A percentile compares a stretch with the other conserved stretches of the same genome.
Conservation (phyloP, 495 filamentous ascomycete genomes). For the Aspergillus saccharolyticus region DNA sequence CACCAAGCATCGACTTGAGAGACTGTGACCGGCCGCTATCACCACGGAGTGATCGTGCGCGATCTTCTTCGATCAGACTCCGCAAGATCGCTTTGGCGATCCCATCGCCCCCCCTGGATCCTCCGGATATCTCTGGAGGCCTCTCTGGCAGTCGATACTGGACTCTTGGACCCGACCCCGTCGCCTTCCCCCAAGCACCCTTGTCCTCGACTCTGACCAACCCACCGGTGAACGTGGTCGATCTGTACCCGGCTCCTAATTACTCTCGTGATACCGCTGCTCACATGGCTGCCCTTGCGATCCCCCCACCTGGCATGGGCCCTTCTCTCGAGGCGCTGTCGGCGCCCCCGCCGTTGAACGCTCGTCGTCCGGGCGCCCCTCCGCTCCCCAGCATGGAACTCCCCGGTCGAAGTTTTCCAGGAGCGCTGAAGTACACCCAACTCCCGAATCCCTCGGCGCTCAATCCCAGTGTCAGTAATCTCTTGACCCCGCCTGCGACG, state of each 20-base stretch:
- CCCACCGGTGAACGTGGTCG: constrained; percentile 31
- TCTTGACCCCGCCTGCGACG: constrained; percentile 58
- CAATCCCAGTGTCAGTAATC: constrained; percentile 55
- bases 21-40: background rate
- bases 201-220: constrained; percentile 22
- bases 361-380: constrained; percentile 56
- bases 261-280: constrained; percentile 24
- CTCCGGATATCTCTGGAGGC: constrained; percentile 40
- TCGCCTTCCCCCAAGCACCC: constrained; percentile 19
- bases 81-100: constrained; percentile 31
- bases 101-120: constrained; percentile 45
- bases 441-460: constrained; percentile 39
- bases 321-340: constrained; percentile 39
- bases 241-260: constrained; percentile 29
- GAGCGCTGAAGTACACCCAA: constrained; percentile 39
- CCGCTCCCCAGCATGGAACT: constrained; percentile 60
- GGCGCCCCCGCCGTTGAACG: constrained; percentile 44
- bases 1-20: constrained; percentile 1
- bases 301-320: constrained; percentile 44
- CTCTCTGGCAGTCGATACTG: constrained; percentile 41
- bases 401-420: constrained; percentile 45
- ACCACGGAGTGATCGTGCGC: background rate
- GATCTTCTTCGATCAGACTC: constrained; percentile 8
- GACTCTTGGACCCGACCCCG: constrained; percentile 27
- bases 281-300: constrained; percentile 43